Evolutionary conservation across 495 filamentous ascomycete genomes (phyloP).

Genomic region (Penicillium subrubescens): DNA sequence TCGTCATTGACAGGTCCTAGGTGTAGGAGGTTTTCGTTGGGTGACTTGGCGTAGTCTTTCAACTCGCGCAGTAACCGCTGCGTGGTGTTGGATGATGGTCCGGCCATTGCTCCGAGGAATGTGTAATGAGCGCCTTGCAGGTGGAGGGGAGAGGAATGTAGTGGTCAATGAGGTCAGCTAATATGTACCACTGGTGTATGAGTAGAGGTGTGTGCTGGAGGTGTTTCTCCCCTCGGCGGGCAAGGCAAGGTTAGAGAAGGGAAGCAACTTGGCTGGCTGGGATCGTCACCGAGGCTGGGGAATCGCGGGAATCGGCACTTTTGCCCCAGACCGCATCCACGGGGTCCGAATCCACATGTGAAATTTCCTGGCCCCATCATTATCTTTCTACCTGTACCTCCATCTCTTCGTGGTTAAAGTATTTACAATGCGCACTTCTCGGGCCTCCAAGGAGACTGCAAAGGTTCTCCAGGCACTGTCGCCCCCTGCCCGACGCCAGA

Average conservation of each 20-base stretch:
- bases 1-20: conserved; percentile 71
- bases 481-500: conserved; percentile 41
- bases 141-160: conserved; percentile 6
- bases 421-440: conserved; percentile 60
- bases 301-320: conserved; percentile 4
- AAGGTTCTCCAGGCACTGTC: conserved; percentile 53
- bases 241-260: conserved; percentile 4
- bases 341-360: conserved; percentile 25
- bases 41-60: conserved; percentile 56
- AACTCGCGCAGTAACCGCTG: conserved; percentile 70
- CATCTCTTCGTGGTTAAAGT: background rate
- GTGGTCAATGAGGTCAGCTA: background rate
- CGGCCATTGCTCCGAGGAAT: conserved; percentile 30
- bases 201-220: background rate
- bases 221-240: background rate
- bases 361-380: conserved; percentile 14
- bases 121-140: background rate
- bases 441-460: conserved; percentile 59
- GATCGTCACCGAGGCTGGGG: conserved; percentile 28
- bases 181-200: background rate
- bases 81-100: conserved; percentile 40
- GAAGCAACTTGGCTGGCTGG: background rate
- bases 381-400: background rate
- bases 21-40: conserved; percentile 57
- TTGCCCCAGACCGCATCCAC: conserved; percentile 5